These are phyloP conservation scores for Vanrija sp. DNA, from an alignment of 1,284 basidiomycete species.

Conservation along the genomic window DNA sequence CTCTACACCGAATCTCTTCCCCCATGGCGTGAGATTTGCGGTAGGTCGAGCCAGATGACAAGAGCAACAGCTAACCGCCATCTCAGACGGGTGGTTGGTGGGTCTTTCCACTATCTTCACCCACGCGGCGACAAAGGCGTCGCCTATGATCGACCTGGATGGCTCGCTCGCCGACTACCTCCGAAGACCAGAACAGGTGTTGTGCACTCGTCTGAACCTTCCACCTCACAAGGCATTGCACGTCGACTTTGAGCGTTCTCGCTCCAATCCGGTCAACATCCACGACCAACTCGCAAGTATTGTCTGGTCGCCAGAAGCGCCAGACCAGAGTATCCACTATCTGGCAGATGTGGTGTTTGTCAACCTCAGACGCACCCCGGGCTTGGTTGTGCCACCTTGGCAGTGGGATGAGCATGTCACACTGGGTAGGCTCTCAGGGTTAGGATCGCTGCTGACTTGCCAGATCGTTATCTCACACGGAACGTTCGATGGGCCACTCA, in stretches of 20 bases:
- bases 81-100: no score
- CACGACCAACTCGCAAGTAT: conserved; percentile 22
- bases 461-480: conserved; percentile 37
- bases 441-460: neutral
- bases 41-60: no score
- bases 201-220: no score
- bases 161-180: conserved; percentile 2
- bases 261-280: conserved; percentile 13
- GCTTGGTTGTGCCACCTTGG: conserved; percentile 28
- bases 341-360: conserved; percentile 36
- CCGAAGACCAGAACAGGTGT: conserved; percentile 1
- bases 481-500: conserved; percentile 32
- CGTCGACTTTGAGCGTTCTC: conserved; percentile 7
- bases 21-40: no score
- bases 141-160: no score
- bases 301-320: conserved; percentile 27
- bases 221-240: neutral
- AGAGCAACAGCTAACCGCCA: no score
- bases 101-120: no score
- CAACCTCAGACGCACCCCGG: conserved; percentile 18
- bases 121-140: no score
- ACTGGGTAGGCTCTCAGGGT: conserved; percentile 30
- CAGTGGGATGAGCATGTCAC: conserved; percentile 33
- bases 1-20: neutral
- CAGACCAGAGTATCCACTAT: conserved; percentile 22